Percentiles rank a stretch among this genome's conserved stretches.
Evolutionary conservation across 441 rosid species (phyloP).

Genomic region (Populus trichocarpa): DNA sequence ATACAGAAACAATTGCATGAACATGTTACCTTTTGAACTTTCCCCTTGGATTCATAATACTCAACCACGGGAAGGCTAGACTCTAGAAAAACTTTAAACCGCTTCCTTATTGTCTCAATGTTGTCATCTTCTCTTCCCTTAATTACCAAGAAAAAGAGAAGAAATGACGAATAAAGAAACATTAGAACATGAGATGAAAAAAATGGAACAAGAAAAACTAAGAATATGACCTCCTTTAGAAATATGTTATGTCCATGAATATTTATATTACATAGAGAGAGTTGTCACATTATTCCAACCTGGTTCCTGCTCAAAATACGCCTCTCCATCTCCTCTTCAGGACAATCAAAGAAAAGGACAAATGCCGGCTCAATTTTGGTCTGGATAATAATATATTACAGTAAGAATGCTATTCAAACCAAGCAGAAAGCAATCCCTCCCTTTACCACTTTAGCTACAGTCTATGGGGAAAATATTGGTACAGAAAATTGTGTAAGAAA

Average conservation of each 20-base stretch:
- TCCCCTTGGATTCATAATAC: conserved; percentile 65
- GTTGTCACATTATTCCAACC: conserved; percentile 37
- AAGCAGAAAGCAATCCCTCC: not conserved
- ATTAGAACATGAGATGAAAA: conserved; percentile 5
- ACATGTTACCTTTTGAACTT: conserved; percentile 67
- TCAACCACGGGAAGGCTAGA: conserved; percentile 77
- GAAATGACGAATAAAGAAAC: not conserved
- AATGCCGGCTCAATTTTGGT: conserved; percentile 71
- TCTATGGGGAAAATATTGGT: not conserved
- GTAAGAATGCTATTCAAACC: not conserved
- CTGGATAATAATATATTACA: conserved; percentile 36
- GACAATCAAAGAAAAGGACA: conserved; percentile 72
- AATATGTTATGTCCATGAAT: not conserved
- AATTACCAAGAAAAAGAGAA: conserved; percentile 13
- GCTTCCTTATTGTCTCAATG: conserved; percentile 79
- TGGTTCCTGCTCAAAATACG: conserved; percentile 77
- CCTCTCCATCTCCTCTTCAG: conserved; percentile 80
- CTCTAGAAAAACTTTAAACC: conserved; percentile 75
- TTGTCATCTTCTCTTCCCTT: conserved; percentile 97
- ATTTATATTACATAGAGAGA: not conserved
- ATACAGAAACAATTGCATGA: conserved; percentile 7
- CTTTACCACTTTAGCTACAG: not conserved
- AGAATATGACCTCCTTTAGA: not conserved
- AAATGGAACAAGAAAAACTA: not conserved
- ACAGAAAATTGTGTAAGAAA: not conserved